Conservation (phyloP, 164 flowering plant species). For the Piper betle region DNA sequence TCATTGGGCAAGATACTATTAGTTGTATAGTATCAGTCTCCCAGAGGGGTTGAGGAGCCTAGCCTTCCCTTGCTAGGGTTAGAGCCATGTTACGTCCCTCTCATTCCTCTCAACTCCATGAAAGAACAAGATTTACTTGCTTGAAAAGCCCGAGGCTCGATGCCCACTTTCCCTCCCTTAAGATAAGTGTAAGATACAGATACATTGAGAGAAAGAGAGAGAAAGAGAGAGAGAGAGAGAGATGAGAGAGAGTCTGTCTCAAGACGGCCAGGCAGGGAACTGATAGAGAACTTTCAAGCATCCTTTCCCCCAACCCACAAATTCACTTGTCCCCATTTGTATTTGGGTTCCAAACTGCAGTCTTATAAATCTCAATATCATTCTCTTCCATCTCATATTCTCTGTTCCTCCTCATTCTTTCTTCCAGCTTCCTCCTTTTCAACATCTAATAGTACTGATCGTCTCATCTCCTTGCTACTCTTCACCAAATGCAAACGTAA, state of each 20-base stretch:
- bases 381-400: background rate
- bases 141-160: conserved; percentile 31
- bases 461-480: background rate
- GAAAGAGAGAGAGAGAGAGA: conserved; percentile 3
- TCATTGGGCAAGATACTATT: conserved; percentile 2
- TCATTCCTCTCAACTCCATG: conserved; percentile 21
- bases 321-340: conserved; percentile 1
- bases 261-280: conserved; percentile 16
- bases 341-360: conserved; percentile 23
- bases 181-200: no score
- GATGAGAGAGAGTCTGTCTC: conserved; percentile 1
- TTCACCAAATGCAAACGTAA: no score
- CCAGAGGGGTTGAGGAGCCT: background rate
- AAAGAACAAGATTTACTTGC: conserved; percentile 16
- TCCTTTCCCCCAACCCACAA: background rate
- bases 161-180: conserved; percentile 24
- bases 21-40: conserved; percentile 1
- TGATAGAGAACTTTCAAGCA: conserved; percentile 30
- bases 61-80: conserved; percentile 3
- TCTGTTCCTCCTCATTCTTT: background rate
- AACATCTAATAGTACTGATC: conserved; percentile 6
- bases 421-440: background rate
- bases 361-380: conserved; percentile 21
- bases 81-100: conserved; percentile 30
- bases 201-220: conserved; percentile 5